A percentile compares a stretch with the other conserved stretches of the same genome.
phyloP scores from a whole-genome alignment of 78 protist genomes.

The Bigelowiella natans region DNA sequence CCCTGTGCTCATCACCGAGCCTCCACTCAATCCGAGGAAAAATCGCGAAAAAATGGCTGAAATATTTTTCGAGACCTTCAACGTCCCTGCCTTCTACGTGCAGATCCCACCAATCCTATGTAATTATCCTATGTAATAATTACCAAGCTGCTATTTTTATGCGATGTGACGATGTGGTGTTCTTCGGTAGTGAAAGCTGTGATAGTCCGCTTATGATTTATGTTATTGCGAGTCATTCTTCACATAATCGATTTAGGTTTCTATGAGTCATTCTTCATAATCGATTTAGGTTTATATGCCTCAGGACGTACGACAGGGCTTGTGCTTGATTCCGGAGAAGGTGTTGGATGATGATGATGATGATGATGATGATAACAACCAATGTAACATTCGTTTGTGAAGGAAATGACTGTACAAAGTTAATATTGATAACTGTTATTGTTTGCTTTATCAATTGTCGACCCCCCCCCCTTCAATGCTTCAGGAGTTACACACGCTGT shows the following conservation, averaged over 20 bases:
- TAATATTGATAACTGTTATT: too few species aligned
- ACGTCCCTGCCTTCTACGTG: constrained; percentile 27
- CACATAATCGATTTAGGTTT: constrained; percentile 69
- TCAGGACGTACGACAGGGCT: constrained; percentile 81
- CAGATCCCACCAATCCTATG: background rate
- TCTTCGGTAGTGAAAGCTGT: too few species aligned
- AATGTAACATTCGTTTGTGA: too few species aligned
- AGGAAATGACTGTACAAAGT: too few species aligned
- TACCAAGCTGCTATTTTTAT: too few species aligned
- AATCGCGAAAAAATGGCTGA: constrained; percentile 21
- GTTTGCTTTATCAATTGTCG: too few species aligned
- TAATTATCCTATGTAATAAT: too few species aligned
- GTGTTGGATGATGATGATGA: constrained; percentile 10
- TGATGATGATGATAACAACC: too few species aligned
- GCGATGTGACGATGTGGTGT: too few species aligned
- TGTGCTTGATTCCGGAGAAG: constrained; percentile 95
- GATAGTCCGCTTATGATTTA: too few species aligned
- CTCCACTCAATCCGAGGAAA: background rate
- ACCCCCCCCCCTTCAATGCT: too few species aligned
- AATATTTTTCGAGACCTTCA: constrained; percentile 45
- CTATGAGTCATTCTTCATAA: constrained; percentile 71
- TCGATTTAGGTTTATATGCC: constrained; percentile 78
- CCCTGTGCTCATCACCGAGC: background rate
- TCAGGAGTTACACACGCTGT: background rate
- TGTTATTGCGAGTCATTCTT: constrained; percentile 94